A percentile compares a stretch with the other conserved stretches of the same genome.
Evolutionary conservation across 805 yeast genomes (phyloP).

Genomic region (Zygoascus flipseniorum): DNA sequence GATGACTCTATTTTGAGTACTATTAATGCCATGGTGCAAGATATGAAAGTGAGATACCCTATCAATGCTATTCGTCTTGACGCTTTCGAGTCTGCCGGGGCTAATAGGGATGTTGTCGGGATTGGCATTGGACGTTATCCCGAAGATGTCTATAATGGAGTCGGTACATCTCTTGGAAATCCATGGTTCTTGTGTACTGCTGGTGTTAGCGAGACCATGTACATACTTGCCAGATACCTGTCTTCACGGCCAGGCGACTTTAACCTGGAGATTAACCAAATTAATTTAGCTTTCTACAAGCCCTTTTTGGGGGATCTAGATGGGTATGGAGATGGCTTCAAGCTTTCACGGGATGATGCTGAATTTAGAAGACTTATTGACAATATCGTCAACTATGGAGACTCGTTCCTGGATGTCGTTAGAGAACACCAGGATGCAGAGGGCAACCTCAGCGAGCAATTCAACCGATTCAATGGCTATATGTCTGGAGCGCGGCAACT

Average conservation of each 20-base stretch:
- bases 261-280: conserved; percentile 7
- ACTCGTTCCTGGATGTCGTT: conserved; percentile 40
- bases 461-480: conserved; percentile 69
- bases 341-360: conserved; percentile 5
- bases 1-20: conserved; percentile 31
- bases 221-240: conserved; percentile 24
- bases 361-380: conserved; percentile 10
- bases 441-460: conserved; percentile 84
- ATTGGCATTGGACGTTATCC: conserved; percentile 88
- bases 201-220: conserved; percentile 27
- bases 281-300: conserved; percentile 12
- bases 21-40: conserved; percentile 49
- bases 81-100: conserved; percentile 6
- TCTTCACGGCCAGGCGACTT: conserved; percentile 10
- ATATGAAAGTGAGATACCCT: conserved; percentile 71
- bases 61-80: conserved; percentile 39
- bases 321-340: conserved; percentile 6
- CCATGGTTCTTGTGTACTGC: conserved; percentile 75
- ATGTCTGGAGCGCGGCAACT: conserved; percentile 82
- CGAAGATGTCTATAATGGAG: conserved; percentile 82
- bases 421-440: conserved; percentile 43
- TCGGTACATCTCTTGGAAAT: conserved; percentile 65
- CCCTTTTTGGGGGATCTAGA: conserved; percentile 17
- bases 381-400: conserved; percentile 33
- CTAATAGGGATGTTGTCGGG: conserved; percentile 29